Base-by-base conservation (phyloP, 768 basidiomycete genomes). In the Tulasnella sp. region DNA sequence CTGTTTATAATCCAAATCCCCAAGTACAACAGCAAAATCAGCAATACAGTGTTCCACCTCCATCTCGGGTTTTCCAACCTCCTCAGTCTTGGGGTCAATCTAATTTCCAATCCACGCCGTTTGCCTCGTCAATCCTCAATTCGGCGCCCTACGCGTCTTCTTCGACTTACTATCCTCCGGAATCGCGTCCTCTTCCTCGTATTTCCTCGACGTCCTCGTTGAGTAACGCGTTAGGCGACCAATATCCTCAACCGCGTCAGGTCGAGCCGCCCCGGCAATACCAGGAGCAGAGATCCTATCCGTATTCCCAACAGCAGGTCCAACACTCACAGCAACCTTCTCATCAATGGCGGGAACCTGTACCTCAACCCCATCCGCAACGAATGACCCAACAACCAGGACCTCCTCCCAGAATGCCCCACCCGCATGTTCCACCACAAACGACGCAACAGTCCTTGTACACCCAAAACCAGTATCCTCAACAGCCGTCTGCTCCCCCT, bases 11-110 rank as follows among this genome's bases (percentile, higher is more conserved):
- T 19, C 66, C 26, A 19, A 5, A 17, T 34, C 32, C 66, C n/a
- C 66, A 67, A 32, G 40, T 42, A 62, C 69, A 71, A 37, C 59
- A 62, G 29, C 14, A 37, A 39, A 32, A 42, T 62, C 69, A 62
- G 42, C 44, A 26, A 41, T 37, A 29, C 63, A 16, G 66, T 70
- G 36, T 44, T 9, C 44, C 44, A n/a, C 44, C 8, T 22, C 44
- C 44, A 7, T 47, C 44, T 40, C 19, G 19, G 11, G 34, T 34
- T 34, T 34, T 68, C 39, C 66, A 67, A 29, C 84, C n/a, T 86
- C 85, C 1, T 89, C 90, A 1, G 26, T 22, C 67, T 40, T 72
- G 72, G 72, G 64, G 34, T 9, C 72, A 26, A 29, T 67, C 72
- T 19, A 44, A 17, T 9, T 72, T n/a, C 75, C 40, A 73, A 29